Conservation (phyloP, 345 rosid genomes). For the Triadica sebifera region DNA sequence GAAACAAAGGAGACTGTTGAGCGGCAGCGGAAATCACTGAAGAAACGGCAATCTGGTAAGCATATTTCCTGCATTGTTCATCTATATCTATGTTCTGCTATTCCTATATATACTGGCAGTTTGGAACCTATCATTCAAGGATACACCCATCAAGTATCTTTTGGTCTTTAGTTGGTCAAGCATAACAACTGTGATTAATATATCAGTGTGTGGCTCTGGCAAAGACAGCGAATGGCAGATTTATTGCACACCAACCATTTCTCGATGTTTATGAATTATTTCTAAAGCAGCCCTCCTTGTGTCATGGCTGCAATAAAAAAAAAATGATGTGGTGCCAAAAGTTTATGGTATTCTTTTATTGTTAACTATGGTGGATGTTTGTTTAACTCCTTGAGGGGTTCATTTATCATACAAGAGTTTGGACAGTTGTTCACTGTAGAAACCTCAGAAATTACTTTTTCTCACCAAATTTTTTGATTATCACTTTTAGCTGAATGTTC, state of each 20-base stretch:
- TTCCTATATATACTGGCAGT: neutral
- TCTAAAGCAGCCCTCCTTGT: neutral
- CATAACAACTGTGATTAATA: neutral
- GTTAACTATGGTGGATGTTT: neutral
- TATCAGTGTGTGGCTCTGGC: neutral
- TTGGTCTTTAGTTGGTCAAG: slow-evolving; percentile 4
- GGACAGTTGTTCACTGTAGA: neutral
- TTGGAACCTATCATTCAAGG: neutral
- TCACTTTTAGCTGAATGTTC: neutral
- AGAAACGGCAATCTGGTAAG: slow-evolving; percentile 85
- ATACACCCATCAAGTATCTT: neutral
- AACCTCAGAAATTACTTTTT: neutral
- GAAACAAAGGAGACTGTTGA: slow-evolving; percentile 95
- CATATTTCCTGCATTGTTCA: neutral
- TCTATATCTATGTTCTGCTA: neutral
- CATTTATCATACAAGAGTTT: neutral
- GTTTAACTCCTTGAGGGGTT: neutral
- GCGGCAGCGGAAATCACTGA: slow-evolving; percentile 83
- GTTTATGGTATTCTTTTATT: neutral
- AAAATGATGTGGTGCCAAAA: neutral
- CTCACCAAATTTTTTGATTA: neutral
- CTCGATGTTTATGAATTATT: neutral
- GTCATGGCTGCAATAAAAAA: neutral
- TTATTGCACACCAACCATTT: neutral
- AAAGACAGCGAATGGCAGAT: neutral